These are phyloP conservation scores for Aspergillus brasiliensis DNA, from an alignment of 2,329 filamentous ascomycete species.

Conservation along the genomic window DNA sequence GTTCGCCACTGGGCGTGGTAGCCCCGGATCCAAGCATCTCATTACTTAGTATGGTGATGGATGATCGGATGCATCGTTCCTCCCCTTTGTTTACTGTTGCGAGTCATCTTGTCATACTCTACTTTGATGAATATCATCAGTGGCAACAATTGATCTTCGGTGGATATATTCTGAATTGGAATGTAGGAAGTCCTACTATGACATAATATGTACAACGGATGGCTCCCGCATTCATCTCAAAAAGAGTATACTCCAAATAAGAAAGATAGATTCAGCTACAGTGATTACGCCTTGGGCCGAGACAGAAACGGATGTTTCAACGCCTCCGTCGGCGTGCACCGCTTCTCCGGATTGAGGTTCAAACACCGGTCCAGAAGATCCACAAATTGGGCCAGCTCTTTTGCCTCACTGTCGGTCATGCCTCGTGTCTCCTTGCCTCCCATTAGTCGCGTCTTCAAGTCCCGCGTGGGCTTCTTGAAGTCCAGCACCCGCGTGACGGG, in stretches of 20 bases:
- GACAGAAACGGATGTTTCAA: slow-evolving; percentile 85
- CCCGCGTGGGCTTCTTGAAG: slow-evolving; percentile 70
- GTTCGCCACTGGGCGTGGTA: no score
- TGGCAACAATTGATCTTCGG: not conserved
- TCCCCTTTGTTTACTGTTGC: not conserved
- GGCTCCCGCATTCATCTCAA: not conserved
- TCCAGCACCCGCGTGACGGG: slow-evolving; percentile 55
- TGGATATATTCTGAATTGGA: not conserved
- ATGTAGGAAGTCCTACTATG: slow-evolving; percentile 6
- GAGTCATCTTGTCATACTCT: not conserved
- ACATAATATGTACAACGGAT: slow-evolving; percentile 14
- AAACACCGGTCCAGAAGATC: slow-evolving; percentile 88
- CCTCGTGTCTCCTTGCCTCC: slow-evolving; percentile 66
- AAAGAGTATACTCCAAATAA: not conserved
- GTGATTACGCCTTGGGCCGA: slow-evolving; percentile 37
- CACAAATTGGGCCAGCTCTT: slow-evolving; percentile 79
- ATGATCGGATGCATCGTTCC: not conserved
- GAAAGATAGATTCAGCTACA: not conserved
- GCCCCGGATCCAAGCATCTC: no score
- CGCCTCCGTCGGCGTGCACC: slow-evolving; percentile 83
- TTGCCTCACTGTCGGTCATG: slow-evolving; percentile 71
- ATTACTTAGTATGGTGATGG: not conserved
- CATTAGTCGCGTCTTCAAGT: slow-evolving; percentile 78
- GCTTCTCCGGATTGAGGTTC: slow-evolving; percentile 86
- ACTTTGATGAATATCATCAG: no score